These are phyloP conservation scores for Hondaea fermentalgiana DNA, from an alignment of 108 stramenopile species.

Conservation along the genomic window DNA sequence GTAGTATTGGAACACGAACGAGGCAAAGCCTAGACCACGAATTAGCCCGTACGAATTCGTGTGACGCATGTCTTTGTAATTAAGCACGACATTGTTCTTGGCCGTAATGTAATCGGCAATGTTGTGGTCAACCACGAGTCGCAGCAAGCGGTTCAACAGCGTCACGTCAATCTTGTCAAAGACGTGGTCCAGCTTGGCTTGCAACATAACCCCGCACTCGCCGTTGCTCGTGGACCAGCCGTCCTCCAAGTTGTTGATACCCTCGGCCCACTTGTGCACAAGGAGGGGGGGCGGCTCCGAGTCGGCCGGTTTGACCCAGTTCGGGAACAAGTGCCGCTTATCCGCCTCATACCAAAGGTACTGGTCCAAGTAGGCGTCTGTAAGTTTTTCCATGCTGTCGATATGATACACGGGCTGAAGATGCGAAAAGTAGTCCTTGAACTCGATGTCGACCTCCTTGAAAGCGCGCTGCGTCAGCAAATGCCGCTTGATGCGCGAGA, in stretches of 20 bases:
- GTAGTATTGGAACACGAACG: conserved; percentile 96
- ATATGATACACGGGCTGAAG: conserved; percentile 92
- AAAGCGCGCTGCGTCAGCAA: conserved; percentile 94
- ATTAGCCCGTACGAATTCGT: conserved; percentile 95
- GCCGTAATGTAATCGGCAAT: conserved; percentile 99
- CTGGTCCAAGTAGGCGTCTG: conserved; percentile 98
- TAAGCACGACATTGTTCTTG: conserved; percentile 91
- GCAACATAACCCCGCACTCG: conserved; percentile 89
- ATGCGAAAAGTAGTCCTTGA: conserved; percentile 97
- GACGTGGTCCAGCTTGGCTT: conserved; percentile 92
- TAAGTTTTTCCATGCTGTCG: conserved; percentile 96
- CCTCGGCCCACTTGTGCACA: conserved; percentile 99
- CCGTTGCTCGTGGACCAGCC: conserved; percentile 88
- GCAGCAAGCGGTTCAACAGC: conserved; percentile 85
- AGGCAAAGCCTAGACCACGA: conserved; percentile 87
- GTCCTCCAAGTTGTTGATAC: conserved; percentile 91
- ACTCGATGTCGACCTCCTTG: conserved; percentile 98
- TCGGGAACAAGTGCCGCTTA: conserved; percentile 90
- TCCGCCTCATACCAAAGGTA: conserved; percentile 99
- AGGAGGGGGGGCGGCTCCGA: conserved; percentile 96
- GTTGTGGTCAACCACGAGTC: conserved; percentile 97
- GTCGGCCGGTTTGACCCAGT: conserved; percentile 94
- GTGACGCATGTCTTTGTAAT: conserved; percentile 98
- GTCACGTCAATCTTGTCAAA: conserved; percentile 97
- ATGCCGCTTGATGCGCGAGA: conserved; percentile 95